Base-by-base conservation (phyloP, 2,329 filamentous ascomycete species). In the Hypocreales sp. region DNA sequence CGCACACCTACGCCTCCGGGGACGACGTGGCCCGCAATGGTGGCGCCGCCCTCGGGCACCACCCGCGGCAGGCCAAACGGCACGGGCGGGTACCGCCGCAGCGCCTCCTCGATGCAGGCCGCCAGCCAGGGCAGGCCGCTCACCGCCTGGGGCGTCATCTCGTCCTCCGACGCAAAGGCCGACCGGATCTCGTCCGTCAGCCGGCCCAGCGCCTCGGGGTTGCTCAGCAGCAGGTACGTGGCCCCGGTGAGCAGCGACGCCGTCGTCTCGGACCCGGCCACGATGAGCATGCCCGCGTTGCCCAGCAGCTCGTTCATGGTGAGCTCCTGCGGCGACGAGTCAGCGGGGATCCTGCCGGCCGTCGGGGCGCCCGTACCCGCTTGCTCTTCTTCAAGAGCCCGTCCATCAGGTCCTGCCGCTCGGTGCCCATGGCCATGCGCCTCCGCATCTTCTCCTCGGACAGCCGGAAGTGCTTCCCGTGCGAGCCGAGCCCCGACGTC, bases 101-200 rank as follows among this genome's bases (percentile, higher is more conserved):
- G 36, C 5, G 41, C 40, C 36, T 64, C 60, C 2, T 59, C 43
- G 11, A 62, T 35, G 19, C 42, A 45, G 2, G 57, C 57, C 10
- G 46, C 33, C 29, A 61, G 29, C 7, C 40, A 42, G 3, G 22
- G 4, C 5, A 42, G 24, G 6, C 26, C 18, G 1, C 34, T 27
- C 2, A 37, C 37, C n/a, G 29, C 29, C 2, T 21, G 2, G 11
- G 39, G 5, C 8, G 20, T 31, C 8, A 36, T 32, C 10, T 37
- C 32, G 5, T 27, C 22, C 15, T 31, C 30, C 6, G 9, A 8
- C 7, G n/a, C 10, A 22, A 37, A 37, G 8, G 27, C 8, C 7
- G 17, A 15, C 2, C 32, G 25, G 5, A 37, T 27, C 37, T 64
- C 59, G 1, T 44, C 15, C 5, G 40, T 41, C 10, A 60, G 27